Evolutionary conservation across 2,329 filamentous ascomycete genomes (phyloP), one percentile per base, ranked within the genome.

Genomic region (Emydomyces testavorans): DNA sequence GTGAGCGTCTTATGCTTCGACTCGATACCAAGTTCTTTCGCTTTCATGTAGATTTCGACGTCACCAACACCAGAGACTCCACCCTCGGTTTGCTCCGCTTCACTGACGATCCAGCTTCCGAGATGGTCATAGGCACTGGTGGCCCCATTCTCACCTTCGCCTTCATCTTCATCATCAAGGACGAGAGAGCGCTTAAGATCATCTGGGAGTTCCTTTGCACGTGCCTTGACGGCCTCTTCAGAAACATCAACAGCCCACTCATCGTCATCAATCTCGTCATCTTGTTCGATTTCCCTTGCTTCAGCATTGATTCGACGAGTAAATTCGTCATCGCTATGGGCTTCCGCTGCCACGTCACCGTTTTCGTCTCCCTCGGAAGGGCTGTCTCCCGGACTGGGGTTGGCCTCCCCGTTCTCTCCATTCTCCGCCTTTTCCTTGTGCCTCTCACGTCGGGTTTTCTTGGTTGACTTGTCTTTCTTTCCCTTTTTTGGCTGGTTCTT

Each of bases 231-330:
- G 56, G 92, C 92, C 66, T 88, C 88, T 66, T 89, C 87, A 55
- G 89, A 95, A 73, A 93, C 92, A 66, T 98, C 92, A 51, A 96
- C 86, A 53, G 89, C 85, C 92, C 92, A 98, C 57, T 94, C 79
- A 53, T 94, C 82, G 56, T 95, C 86, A 67, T 89, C 85, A 60
- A 79, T 76, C 60, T 83, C 79, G 47, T 79, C 75, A 21, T 73
- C 71, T 38, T 77, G 76, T 59, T 84, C 84, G 60, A 95, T 82
- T 62, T 83, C 82, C 59, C 80, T 74, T 56, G 81, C 82, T 54
- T 77, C 78, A 51, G 74, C 73, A 52, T 80, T 79, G 67, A 82
- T 83, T 57, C 75, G 77, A 65, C 86, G 85, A 60, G 82, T 86
- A 56, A 94, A 82, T 69, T 95, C 92, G 64, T 95, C 89, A 62